Conservation (phyloP, 129 eudicot genomes). For the Flaveria brownii region DNA sequence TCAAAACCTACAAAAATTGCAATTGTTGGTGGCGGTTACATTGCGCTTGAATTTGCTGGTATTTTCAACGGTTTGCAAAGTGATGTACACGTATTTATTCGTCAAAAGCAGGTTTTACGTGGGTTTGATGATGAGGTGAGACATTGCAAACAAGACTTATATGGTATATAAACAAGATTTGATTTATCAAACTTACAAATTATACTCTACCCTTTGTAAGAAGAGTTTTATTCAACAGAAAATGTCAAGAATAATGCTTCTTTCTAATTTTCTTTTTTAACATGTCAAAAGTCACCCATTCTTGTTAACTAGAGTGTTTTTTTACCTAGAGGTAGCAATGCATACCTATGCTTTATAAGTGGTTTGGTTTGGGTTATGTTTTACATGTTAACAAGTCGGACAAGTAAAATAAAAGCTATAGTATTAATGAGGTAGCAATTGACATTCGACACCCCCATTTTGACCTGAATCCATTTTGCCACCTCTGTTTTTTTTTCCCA, state of each 20-base stretch:
- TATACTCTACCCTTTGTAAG: not conserved
- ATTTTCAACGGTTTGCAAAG: constrained; percentile 92
- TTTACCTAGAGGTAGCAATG: not conserved
- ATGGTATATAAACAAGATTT: not conserved
- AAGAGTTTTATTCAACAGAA: constrained; percentile 4
- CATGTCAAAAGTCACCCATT: not conserved
- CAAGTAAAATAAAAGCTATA: not conserved
- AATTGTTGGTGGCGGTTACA: constrained; percentile 96
- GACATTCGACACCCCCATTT: not conserved
- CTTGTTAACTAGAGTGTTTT: not conserved
- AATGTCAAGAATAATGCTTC: not conserved
- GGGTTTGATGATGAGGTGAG: constrained; percentile 98
- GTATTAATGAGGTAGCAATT: not conserved
- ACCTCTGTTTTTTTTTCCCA: not conserved
- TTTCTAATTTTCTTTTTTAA: not conserved
- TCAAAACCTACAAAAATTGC: constrained; percentile 89
- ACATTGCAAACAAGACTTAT: constrained; percentile 11
- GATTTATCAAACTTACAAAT: constrained; percentile 12
- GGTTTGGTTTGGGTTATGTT: not conserved
- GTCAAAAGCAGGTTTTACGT: constrained; percentile 92
- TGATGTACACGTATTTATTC: constrained; percentile 91
- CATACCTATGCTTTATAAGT: not conserved
- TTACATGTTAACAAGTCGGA: not conserved
- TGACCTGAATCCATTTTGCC: not conserved
- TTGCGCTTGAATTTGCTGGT: constrained; percentile 98